phyloP scores from a whole-genome alignment of 2,329 filamentous ascomycete species.

The Salinomyces thailandicus region DNA sequence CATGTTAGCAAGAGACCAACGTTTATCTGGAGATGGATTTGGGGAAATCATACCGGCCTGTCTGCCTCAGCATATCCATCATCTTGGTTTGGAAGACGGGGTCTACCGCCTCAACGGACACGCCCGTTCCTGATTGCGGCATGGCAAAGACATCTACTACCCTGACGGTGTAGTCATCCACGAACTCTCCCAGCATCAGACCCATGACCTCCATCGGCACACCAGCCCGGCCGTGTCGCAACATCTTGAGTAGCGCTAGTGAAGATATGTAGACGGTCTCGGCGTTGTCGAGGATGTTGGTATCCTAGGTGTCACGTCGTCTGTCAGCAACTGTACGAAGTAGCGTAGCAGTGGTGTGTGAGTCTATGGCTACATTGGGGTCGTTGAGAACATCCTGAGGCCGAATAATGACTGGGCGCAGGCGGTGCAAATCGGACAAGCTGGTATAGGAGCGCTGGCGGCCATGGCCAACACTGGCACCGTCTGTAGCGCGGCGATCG shows the following conservation, averaged over 20 bases:
- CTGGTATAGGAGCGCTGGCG: not conserved
- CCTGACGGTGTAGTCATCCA: constrained; percentile 96
- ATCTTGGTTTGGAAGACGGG: constrained; percentile 99
- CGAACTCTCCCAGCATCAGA: constrained; percentile 95
- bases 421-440: no score
- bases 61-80: constrained; percentile 99
- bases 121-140: constrained; percentile 96
- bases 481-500: not conserved
- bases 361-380: not conserved
- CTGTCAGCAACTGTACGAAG: constrained; percentile 7
- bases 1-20: not conserved
- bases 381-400: not conserved
- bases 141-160: constrained; percentile 99
- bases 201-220: constrained; percentile 99
- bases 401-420: no score
- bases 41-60: constrained; percentile 61
- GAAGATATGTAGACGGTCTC: constrained; percentile 99
- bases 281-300: constrained; percentile 93
- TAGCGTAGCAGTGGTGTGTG: not conserved
- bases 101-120: constrained; percentile 96
- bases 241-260: constrained; percentile 93
- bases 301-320: constrained; percentile 56
- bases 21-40: not conserved
- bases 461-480: not conserved
- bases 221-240: constrained; percentile 91